Conservation (phyloP, 805 yeast genomes). For the Metschnikowia chrysomelidarum region DNA sequence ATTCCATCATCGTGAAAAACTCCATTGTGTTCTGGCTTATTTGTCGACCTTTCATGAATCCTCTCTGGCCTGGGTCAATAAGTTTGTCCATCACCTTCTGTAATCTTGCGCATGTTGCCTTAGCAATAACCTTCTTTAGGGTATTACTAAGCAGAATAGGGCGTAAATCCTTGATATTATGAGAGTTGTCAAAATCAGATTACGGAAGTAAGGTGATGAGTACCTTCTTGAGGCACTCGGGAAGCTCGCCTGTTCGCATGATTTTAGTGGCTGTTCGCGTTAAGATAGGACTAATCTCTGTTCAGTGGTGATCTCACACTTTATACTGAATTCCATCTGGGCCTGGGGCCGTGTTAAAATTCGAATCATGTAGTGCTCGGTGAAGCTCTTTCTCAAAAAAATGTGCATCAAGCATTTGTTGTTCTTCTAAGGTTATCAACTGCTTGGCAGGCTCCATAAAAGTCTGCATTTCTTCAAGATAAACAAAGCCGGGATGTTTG, state of each 20-base stretch:
- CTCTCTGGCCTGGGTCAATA: slow-evolving; percentile 6
- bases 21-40: slow-evolving; percentile 6
- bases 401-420: too few relatives aligned
- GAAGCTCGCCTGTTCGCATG: slow-evolving; percentile 4
- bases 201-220: slow-evolving; percentile 1
- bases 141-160: background rate
- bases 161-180: background rate
- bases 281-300: slow-evolving; percentile 1
- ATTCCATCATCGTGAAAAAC: slow-evolving; percentile 5
- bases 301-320: slow-evolving; percentile 1
- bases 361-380: too few relatives aligned
- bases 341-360: slow-evolving; percentile 1
- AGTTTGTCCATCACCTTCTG: slow-evolving; percentile 1
- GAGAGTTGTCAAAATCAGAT: background rate
- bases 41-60: slow-evolving; percentile 44
- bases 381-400: too few relatives aligned
- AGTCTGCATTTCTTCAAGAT: too few relatives aligned
- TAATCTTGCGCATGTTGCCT: background rate
- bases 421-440: too few relatives aligned
- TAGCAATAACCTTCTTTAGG: background rate
- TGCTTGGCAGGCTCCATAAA: too few relatives aligned
- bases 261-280: slow-evolving; percentile 4
- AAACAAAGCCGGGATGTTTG: too few relatives aligned
- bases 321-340: slow-evolving; percentile 3
- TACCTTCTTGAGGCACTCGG: slow-evolving; percentile 1